Evolutionary conservation across 1,284 basidiomycete species (phyloP), one percentile per base, ranked within the genome.

Genomic region (Singerocomus inundabilis): DNA sequence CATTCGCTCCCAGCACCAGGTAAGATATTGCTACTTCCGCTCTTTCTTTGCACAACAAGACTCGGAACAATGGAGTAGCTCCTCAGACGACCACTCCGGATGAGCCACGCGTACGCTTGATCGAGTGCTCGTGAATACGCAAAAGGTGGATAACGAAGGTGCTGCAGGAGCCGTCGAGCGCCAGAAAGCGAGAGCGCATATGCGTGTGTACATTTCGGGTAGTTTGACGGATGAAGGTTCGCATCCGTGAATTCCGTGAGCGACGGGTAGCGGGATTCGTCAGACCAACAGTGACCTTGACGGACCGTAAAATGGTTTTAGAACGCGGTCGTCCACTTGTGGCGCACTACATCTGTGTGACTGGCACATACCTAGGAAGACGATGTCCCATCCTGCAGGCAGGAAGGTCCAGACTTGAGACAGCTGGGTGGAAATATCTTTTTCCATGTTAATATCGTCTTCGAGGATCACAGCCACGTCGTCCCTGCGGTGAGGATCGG

Each of bases 361-460:
- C 9, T 26, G 21, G n/a, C 18, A 60, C 72, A 54, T 61, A 80
- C 89, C 90, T 46, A 92, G 69, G 56, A 87, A 85, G 33, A 90
- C 75, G 24, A 90, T 77, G 55, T 91, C 88, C 89, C 89, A 92
- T 18, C 78, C 75, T 0, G 39, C 40, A 3, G 89, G 87, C 16
- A 92, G 60, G 5, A 68, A 61, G 2, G 59, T 49, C 84, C 85
- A 88, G 40, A 90, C 62, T 6, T 59, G 57, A 31, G 58, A 60
- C 44, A 91, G 67, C 34, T 80, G 72, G 11, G 62, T 47, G 13
- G 73, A 66, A 9, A 88, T 75, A 58, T 91, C 83, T 50, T 71
- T 75, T 68, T 92, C 87, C 75, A 89, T 80, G 62, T 92, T 85
- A 13, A 92, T 70, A 54, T 91, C 89, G 62, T 92, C 90, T 69